phyloP scores from a whole-genome alignment of 352 stramenopile genomes.

The Phytophthora boehmeriae region DNA sequence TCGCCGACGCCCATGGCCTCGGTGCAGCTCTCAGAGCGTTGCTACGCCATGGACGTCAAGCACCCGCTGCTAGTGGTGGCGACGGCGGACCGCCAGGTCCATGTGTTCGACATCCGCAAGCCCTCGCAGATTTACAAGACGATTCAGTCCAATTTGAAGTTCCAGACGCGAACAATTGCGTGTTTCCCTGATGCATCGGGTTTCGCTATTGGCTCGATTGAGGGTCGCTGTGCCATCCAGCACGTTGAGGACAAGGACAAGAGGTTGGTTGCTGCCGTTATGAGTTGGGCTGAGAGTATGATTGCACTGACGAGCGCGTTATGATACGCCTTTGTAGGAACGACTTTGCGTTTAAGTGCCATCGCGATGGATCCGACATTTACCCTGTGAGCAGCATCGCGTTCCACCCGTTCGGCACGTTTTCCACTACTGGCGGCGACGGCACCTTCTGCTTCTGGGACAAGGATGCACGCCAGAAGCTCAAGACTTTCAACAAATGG shows the following conservation, averaged over 20 bases:
- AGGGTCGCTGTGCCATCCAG: conserved; percentile 92
- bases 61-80: conserved; percentile 94
- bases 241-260: conserved; percentile 88
- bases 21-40: conserved; percentile 93
- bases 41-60: conserved; percentile 95
- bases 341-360: conserved; percentile 94
- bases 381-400: conserved; percentile 90
- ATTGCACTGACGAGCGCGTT: not conserved
- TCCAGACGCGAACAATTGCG: conserved; percentile 87
- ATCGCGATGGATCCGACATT: conserved; percentile 88
- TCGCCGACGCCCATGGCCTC: conserved; percentile 86
- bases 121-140: conserved; percentile 89
- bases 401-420: conserved; percentile 95
- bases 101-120: conserved; percentile 89
- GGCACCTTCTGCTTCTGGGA: conserved; percentile 98
- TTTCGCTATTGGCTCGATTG: conserved; percentile 91
- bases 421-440: conserved; percentile 95
- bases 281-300: not conserved
- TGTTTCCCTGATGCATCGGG: conserved; percentile 90
- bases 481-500: conserved; percentile 92
- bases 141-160: conserved; percentile 86
- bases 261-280: conserved; percentile 33
- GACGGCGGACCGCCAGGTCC: conserved; percentile 90
- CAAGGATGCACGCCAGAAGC: conserved; percentile 97
- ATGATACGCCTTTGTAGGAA: conserved; percentile 36